Base-by-base conservation (phyloP, 805 yeast species). In the Candida glaebosa region DNA sequence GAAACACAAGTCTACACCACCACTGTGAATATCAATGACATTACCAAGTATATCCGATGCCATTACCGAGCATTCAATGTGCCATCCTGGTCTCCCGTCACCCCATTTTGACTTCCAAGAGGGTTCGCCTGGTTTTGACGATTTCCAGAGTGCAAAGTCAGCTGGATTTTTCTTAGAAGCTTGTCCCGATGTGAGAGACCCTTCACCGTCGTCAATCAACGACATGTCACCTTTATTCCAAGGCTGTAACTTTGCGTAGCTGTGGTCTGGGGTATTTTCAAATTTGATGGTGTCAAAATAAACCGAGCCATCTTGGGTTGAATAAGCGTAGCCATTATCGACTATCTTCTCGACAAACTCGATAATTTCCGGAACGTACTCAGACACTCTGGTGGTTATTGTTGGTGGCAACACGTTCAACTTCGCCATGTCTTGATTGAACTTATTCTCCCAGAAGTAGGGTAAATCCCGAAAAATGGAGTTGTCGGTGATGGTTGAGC, bases 41-140 rank as follows among this genome's bases (percentile, higher is more conserved):
- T 77, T 65, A 3, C 98, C 98, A 30, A 86, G 75, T 36, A 90
- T 76, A 51, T 89, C 95, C 39, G 89, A 77, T 1, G 98, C 98
- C 99, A 93, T 93, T 16, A 93, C 99, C 6, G 97, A 89, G 75
- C 99, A 93, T 67, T 93, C 99, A 61, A 93, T 93, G 62, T 93
- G 99, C 99, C 99, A 93, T 3, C 99, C 99, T 10, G 99, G 99
- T 62, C 99, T 83, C 40, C 99, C 99, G 44, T 73, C 73, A 18
- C 99, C 99, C 98, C 98, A 93, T 19, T 91, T 90, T 2, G 96
- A 87, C 4, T 74, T 78, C 98, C 98, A 93, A 37, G 81, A 77
- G 18, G 99, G 99, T 67, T 93, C 99, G 53, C 99, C 99, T 5
- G 96, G 91, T 60, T 93, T 93, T 5, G 96, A 85, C 0, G 90